These are phyloP conservation scores for Coemansia sp. DNA, from an alignment of 192 early-diverging fungal genomes.

Conservation along the genomic window DNA sequence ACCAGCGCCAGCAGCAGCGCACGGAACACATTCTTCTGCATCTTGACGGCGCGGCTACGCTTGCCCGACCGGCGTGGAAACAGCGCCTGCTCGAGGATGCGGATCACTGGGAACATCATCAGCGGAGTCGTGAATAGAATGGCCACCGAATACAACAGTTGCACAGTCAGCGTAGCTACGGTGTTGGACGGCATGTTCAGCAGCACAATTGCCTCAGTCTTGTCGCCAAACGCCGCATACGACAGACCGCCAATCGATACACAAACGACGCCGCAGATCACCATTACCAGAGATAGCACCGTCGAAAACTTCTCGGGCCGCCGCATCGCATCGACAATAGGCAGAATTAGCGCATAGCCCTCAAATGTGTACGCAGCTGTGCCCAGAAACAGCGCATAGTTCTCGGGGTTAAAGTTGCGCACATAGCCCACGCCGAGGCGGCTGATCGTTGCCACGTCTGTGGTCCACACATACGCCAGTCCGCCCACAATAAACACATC, in stretches of 20 bases:
- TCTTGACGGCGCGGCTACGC: conserved; percentile 69
- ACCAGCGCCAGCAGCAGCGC: conserved; percentile 63
- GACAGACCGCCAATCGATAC: conserved; percentile 75
- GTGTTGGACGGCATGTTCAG: conserved; percentile 75
- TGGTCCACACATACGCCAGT: conserved; percentile 77
- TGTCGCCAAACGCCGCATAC: conserved; percentile 81
- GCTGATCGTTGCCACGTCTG: conserved; percentile 64
- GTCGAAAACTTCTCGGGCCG: conserved; percentile 77
- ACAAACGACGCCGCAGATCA: conserved; percentile 72
- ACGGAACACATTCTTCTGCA: conserved; percentile 84
- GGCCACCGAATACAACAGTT: conserved; percentile 85
- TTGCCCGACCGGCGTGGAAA: conserved; percentile 79
- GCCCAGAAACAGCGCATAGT: conserved; percentile 86
- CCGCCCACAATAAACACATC: conserved; percentile 88
- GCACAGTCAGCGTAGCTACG: conserved; percentile 64
- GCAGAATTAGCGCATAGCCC: conserved; percentile 78
- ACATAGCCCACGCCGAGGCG: conserved; percentile 62
- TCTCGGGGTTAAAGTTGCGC: conserved; percentile 66
- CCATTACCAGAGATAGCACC: conserved; percentile 74
- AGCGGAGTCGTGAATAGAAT: conserved; percentile 89
- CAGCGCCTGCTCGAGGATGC: conserved; percentile 79
- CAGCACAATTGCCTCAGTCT: conserved; percentile 83
- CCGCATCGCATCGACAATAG: conserved; percentile 74
- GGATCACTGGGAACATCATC: conserved; percentile 86
- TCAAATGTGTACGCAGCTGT: conserved; percentile 91